Conservation (phyloP, 2,329 filamentous ascomycete species). For the Penicillium sumatraense region DNA sequence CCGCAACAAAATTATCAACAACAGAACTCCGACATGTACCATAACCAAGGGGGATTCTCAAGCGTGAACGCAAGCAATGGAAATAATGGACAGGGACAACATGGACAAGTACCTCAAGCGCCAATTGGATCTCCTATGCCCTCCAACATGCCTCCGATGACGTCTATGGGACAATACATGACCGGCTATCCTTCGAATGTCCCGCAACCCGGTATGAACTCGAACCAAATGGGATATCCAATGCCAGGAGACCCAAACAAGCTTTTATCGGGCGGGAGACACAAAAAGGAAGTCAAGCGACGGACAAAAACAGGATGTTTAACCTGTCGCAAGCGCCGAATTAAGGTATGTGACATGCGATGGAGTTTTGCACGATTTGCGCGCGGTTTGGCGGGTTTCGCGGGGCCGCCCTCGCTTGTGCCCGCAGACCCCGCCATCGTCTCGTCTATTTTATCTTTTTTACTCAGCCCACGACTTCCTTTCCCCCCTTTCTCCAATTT, state of each 20-base stretch:
- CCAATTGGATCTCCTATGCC: slow-evolving; percentile 59
- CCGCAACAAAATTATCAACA: slow-evolving; percentile 34
- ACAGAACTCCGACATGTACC: slow-evolving; percentile 39
- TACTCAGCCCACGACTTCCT: slow-evolving; percentile 21
- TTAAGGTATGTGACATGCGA: slow-evolving; percentile 66
- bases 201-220: slow-evolving; percentile 41
- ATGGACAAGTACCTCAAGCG: slow-evolving; percentile 42
- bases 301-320: slow-evolving; percentile 75
- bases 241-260: slow-evolving; percentile 55
- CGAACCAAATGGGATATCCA: slow-evolving; percentile 58
- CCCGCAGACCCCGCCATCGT: slow-evolving; percentile 33
- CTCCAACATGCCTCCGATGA: slow-evolving; percentile 51
- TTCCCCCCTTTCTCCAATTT: slow-evolving; percentile 10
- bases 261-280: slow-evolving; percentile 65
- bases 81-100: slow-evolving; percentile 31
- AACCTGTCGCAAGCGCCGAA: slow-evolving; percentile 68
- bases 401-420: slow-evolving; percentile 32
- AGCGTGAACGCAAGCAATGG: slow-evolving; percentile 17
- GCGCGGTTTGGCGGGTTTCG: slow-evolving; percentile 18
- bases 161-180: slow-evolving; percentile 61
- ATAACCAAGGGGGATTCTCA: slow-evolving; percentile 28
- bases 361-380: slow-evolving; percentile 17
- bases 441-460: slow-evolving; percentile 28
- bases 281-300: slow-evolving; percentile 75
- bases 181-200: slow-evolving; percentile 44